A percentile compares a stretch with the other conserved stretches of the same genome.
Conservation (phyloP, 2,329 filamentous ascomycete genomes). For the Pezicula neosporulosa region DNA sequence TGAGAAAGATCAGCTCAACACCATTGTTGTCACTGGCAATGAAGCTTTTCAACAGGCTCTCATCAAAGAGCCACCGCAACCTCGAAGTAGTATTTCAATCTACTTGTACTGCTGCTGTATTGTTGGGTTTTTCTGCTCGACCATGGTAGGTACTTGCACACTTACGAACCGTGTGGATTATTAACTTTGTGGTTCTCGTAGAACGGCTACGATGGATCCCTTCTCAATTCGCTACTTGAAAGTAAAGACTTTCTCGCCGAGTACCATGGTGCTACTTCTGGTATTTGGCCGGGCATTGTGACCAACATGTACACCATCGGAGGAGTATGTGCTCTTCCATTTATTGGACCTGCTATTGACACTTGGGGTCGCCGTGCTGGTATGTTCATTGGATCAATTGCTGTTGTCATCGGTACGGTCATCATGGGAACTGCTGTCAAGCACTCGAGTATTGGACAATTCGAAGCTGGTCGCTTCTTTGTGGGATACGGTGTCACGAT, state of each 20-base stretch:
- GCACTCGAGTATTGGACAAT: constrained; percentile 34
- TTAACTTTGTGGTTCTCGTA: no score
- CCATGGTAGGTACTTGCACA: constrained; percentile 26
- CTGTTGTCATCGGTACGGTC: constrained; percentile 42
- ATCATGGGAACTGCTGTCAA: constrained; percentile 36
- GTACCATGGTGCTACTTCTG: constrained; percentile 38
- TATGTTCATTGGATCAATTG: constrained; percentile 41
- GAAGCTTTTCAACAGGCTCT: constrained; percentile 53
- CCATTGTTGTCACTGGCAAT: constrained; percentile 41
- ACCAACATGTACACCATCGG: constrained; percentile 51
- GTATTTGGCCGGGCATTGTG: constrained; percentile 46
- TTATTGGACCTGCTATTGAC: constrained; percentile 44
- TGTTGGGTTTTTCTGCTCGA: constrained; percentile 45
- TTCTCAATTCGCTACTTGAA: constrained; percentile 45
- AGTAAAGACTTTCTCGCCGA: constrained; percentile 37
- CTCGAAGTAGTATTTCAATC: constrained; percentile 36
- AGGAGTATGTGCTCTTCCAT: constrained; percentile 42
- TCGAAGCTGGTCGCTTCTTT: constrained; percentile 56
- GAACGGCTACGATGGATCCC: constrained; percentile 49
- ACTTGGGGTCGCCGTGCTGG: constrained; percentile 43
- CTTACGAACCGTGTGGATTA: no score
- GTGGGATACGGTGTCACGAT: constrained; percentile 54
- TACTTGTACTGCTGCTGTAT: constrained; percentile 42
- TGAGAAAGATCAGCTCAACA: no score
- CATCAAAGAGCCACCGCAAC: constrained; percentile 45